Evolutionary conservation across 805 yeast genomes (phyloP).

Genomic region (Kregervanrija fluxuum): DNA sequence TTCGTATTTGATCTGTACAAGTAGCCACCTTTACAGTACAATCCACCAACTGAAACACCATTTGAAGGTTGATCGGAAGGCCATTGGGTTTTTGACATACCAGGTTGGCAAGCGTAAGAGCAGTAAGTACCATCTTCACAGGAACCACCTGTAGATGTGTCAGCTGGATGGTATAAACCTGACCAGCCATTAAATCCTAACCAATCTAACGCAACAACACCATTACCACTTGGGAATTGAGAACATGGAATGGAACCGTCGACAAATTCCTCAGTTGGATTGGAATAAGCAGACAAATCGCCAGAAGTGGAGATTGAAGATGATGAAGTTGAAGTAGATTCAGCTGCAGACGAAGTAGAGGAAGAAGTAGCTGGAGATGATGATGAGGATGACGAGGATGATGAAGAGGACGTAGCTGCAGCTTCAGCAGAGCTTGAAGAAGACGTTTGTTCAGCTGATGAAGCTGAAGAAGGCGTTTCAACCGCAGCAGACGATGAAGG

Average conservation of each 20-base stretch:
- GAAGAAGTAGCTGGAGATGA: slow-evolving; percentile 19
- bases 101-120: slow-evolving; percentile 72
- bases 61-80: slow-evolving; percentile 57
- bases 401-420: slow-evolving; percentile 7
- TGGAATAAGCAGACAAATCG: slow-evolving; percentile 41
- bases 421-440: slow-evolving; percentile 16
- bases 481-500: slow-evolving; percentile 23
- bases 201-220: slow-evolving; percentile 58
- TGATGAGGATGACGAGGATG: slow-evolving; percentile 11
- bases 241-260: slow-evolving; percentile 70
- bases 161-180: slow-evolving; percentile 5
- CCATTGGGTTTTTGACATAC: slow-evolving; percentile 81
- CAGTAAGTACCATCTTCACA: slow-evolving; percentile 67
- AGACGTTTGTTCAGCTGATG: slow-evolving; percentile 10
- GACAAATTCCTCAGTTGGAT: slow-evolving; percentile 47
- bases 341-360: slow-evolving; percentile 14
- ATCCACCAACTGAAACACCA: slow-evolving; percentile 71
- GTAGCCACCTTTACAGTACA: slow-evolving; percentile 50
- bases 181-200: slow-evolving; percentile 55
- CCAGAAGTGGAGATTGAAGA: slow-evolving; percentile 34
- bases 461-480: slow-evolving; percentile 17
- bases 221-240: slow-evolving; percentile 67
- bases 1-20: slow-evolving; percentile 53
- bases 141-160: slow-evolving; percentile 38
- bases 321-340: slow-evolving; percentile 15